Evolutionary conservation across 2,329 filamentous ascomycete genomes (phyloP), one percentile per base, ranked within the genome.

Genomic region (Hypoxylon sp.): DNA sequence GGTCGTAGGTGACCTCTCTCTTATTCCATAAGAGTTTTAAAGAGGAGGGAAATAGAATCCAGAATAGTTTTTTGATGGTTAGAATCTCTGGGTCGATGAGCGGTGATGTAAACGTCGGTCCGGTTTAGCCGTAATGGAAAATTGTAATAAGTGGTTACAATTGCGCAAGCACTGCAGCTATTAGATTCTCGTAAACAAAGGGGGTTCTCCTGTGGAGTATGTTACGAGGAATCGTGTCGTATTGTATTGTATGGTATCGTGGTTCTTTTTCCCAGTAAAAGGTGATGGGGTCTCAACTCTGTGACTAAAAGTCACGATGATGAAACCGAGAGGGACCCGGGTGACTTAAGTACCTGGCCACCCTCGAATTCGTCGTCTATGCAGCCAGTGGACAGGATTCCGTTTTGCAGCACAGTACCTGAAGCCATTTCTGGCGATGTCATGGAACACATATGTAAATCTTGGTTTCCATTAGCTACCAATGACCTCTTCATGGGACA

Each of bases 371-470:
- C 36, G 9, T 53, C 32, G 32, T 40, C 36, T 40, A 57, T 50
- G 33, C 51, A 36, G 58, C 51, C 45, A 61, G 50, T 62, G 40
- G 36, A 52, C 40, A 52, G 40, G 42, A 3, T 56, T 56, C 32
- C 33, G 20, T 45, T 56, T 55, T 51, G n/a, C 18, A 48, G 33
- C 55, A 65, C 54, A 38, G 59, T 65, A 68, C 55, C 65, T 63
- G 62, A 68, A 61, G 58, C 61, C 28, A 46, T 60, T 60, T 60
- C 57, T 40, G 58, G 54, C 62, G 60, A 70, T 70, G 68, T 70
- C 68, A 69, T 70, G 56, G 67, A 67, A 67, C 61, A n/a, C n/a
- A n/a, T n/a, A n/a, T n/a, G n/a, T n/a, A n/a, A 62, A 60, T 62
- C 60, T 65, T 62, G 62, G 22, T 70, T 70, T 64, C 51, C 60